Conservation (phyloP, 495 filamentous ascomycete genomes). For the Hypoxylon perforatum region DNA sequence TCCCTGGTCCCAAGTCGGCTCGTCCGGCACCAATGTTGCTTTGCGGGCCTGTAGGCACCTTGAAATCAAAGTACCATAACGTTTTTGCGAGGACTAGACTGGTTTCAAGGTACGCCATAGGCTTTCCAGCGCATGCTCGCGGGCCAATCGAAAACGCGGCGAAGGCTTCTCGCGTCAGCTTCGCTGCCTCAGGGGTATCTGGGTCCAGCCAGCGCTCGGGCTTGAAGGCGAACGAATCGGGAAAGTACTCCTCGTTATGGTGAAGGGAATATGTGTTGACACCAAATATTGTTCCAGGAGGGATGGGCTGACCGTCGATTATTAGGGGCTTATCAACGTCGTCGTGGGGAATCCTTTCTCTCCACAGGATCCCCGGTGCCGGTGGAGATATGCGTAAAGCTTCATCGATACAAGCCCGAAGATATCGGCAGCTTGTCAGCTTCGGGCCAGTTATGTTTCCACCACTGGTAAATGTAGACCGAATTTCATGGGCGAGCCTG, state of each 20-base stretch:
- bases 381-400: constrained; percentile 52
- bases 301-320: not conserved
- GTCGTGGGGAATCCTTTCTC: no score
- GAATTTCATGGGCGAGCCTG: constrained; percentile 55
- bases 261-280: constrained; percentile 51
- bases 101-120: constrained; percentile 53
- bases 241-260: constrained; percentile 50
- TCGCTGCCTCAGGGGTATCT: not conserved
- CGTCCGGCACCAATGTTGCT: constrained; percentile 23
- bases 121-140: constrained; percentile 46
- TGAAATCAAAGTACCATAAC: constrained; percentile 55
- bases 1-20: not conserved
- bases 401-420: constrained; percentile 67
- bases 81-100: constrained; percentile 50
- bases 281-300: constrained; percentile 51
- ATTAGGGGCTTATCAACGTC: not conserved
- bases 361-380: no score
- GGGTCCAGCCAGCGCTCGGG: constrained; percentile 56
- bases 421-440: constrained; percentile 59
- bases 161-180: not conserved
- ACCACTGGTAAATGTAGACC: constrained; percentile 46
- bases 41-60: constrained; percentile 25
- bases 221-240: constrained; percentile 46
- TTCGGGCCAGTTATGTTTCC: constrained; percentile 54
- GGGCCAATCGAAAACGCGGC: constrained; percentile 47